Evolutionary conservation across 129 eudicot species (phyloP), one percentile per base, ranked within the genome.

Genomic region (Saussurea involucrata): DNA sequence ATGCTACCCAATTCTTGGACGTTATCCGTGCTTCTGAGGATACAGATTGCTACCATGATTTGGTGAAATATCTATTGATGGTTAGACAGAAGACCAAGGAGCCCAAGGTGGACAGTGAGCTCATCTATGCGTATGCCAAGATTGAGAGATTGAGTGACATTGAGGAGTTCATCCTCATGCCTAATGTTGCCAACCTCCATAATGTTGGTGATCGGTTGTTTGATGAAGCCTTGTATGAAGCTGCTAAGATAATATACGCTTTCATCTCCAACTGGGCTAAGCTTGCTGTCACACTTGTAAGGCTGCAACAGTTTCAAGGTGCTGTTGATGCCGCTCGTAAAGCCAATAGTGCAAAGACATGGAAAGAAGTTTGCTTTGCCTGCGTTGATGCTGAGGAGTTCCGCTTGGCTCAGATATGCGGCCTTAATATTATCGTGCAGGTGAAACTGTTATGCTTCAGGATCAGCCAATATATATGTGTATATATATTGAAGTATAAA

Each of bases 281-380:
- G 79, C 77, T 93, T 68, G 98, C 98, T 1, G 82, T 77, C 55
- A 93, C 98, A 24, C 85, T 93, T 57, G 96, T 93, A 15, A 93
- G 88, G 89, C 82, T 93, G 75, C 85, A 88, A 74, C 98, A 93
- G 77, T 93, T 90, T 73, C 98, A 93, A 93, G 92, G 98, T 66
- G 98, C 98, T 36, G 98, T 93, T 82, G 98, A 93, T 84, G 96
- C 98, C 25, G 98, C 98, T 36, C 83, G 98, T 28, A 93, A 93
- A 78, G 98, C 98, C 12, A 93, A 93, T 64, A 93, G 98, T 77
- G 83, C 97, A 37, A 93, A 93, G 86, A 93, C 98, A 61, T 93
- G 98, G 98, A 93, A 93, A 81, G 98, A 92, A 83, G 98, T 92
- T 17, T 92, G 98, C 83, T 92, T 92, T 88, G 96, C 98, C 68